phyloP scores from a whole-genome alignment of 257 asterid species.

The Przewalskia tangutica region DNA sequence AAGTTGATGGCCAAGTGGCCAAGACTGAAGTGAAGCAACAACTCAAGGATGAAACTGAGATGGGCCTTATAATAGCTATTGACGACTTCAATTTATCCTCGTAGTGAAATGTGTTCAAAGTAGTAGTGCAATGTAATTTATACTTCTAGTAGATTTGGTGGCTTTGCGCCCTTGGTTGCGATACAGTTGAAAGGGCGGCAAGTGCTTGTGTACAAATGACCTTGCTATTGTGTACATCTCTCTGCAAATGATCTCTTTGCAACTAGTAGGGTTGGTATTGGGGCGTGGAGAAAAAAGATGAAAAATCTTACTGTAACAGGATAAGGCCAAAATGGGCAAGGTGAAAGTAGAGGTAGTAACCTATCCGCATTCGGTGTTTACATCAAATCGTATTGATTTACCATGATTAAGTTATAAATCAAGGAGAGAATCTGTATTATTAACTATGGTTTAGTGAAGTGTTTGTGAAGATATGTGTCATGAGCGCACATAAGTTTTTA shows the following conservation, averaged over 20 bases:
- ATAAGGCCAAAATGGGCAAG: neutral
- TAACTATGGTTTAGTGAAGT: too few species aligned
- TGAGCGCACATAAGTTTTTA: too few species aligned
- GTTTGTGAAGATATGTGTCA: too few species aligned
- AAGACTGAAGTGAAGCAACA: constrained; percentile 31
- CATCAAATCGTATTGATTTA: too few species aligned
- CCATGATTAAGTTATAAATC: too few species aligned
- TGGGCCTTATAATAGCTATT: constrained; percentile 45
- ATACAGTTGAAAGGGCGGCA: constrained; percentile 6
- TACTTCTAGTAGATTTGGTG: neutral
- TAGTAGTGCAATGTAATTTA: constrained; percentile 22
- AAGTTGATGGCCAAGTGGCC: constrained; percentile 24
- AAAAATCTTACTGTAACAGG: neutral
- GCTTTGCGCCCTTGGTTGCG: neutral
- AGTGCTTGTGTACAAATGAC: constrained; percentile 30
- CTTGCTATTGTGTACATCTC: constrained; percentile 21
- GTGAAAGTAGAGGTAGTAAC: too few species aligned
- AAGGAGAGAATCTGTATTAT: too few species aligned
- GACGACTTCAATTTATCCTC: constrained; percentile 50
- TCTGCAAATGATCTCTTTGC: neutral
- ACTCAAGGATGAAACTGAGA: constrained; percentile 30
- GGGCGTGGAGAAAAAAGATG: neutral
- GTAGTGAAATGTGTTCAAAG: constrained; percentile 15
- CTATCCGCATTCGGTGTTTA: too few species aligned
- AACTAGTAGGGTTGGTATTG: neutral